phyloP scores from a whole-genome alignment of 1,284 basidiomycete species.

The Apiotrichum domesticum region DNA sequence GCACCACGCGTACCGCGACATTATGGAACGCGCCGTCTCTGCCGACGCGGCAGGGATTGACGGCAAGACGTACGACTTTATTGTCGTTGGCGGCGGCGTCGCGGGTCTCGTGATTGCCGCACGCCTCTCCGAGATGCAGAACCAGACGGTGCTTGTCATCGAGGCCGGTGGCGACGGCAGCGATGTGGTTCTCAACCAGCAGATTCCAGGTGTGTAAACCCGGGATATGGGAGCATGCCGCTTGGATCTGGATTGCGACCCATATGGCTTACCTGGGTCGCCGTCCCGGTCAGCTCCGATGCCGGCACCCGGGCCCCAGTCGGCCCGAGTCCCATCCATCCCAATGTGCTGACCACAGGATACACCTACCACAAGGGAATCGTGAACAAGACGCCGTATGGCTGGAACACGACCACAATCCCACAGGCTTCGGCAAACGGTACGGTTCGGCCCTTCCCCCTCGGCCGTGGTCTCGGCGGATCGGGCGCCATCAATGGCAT shows the following conservation, averaged over 20 bases:
- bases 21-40: slow-evolving; percentile 24
- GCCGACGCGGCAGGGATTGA: slow-evolving; percentile 22
- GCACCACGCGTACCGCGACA: slow-evolving; percentile 3
- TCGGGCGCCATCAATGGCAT: slow-evolving; percentile 64
- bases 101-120: slow-evolving; percentile 66
- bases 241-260: too few species aligned
- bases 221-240: too few species aligned
- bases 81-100: slow-evolving; percentile 56
- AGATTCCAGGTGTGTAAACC: slow-evolving; percentile 47
- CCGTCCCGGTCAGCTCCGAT: background rate
- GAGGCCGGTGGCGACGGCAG: slow-evolving; percentile 65
- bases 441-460: slow-evolving; percentile 51
- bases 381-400: slow-evolving; percentile 51
- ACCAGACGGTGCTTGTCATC: slow-evolving; percentile 61
- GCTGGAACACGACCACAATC: slow-evolving; percentile 59
- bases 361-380: slow-evolving; percentile 42
- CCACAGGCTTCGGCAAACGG: slow-evolving; percentile 21
- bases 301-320: background rate
- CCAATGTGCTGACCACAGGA: slow-evolving; percentile 16
- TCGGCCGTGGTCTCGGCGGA: slow-evolving; percentile 65
- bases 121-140: slow-evolving; percentile 61
- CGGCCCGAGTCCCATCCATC: too few species aligned
- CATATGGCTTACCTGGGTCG: too few species aligned
- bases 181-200: slow-evolving; percentile 46
- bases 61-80: slow-evolving; percentile 38